phyloP scores from a whole-genome alignment of 345 rosid species.

The Cardamine chenopodiifolia region DNA sequence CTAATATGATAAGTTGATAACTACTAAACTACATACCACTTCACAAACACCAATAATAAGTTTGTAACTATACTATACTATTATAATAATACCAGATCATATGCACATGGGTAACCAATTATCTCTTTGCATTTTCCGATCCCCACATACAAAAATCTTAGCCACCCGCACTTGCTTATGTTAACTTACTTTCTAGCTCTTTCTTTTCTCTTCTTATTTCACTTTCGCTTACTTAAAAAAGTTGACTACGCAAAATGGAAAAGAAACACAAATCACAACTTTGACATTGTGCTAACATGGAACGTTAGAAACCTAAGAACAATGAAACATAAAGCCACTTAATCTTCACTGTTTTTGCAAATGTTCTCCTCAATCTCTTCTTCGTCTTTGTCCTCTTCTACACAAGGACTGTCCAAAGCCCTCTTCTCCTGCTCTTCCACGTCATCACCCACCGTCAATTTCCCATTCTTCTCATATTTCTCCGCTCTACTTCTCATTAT shows the following conservation, averaged over 20 bases:
- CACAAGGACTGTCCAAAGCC: constrained; percentile 25
- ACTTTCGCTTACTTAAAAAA: constrained; percentile 7
- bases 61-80: constrained; percentile 1
- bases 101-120: constrained; percentile 7
- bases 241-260: constrained; percentile 3
- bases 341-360: constrained; percentile 31
- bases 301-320: constrained; percentile 3
- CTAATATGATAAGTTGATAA: neutral
- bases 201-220: neutral
- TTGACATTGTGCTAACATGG: constrained; percentile 16
- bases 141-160: constrained; percentile 11
- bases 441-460: constrained; percentile 4
- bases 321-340: neutral
- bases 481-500: constrained; percentile 14
- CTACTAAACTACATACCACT: neutral
- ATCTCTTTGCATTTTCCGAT: constrained; percentile 7
- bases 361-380: constrained; percentile 31
- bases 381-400: neutral
- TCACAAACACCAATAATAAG: constrained; percentile 14
- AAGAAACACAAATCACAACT: constrained; percentile 23
- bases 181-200: neutral
- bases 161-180: constrained; percentile 6
- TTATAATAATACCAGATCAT: neutral
- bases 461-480: constrained; percentile 14
- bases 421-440: constrained; percentile 31